Evolutionary conservation across 306 rosid genomes (phyloP).

Genomic region (Cucumis hystrix): DNA sequence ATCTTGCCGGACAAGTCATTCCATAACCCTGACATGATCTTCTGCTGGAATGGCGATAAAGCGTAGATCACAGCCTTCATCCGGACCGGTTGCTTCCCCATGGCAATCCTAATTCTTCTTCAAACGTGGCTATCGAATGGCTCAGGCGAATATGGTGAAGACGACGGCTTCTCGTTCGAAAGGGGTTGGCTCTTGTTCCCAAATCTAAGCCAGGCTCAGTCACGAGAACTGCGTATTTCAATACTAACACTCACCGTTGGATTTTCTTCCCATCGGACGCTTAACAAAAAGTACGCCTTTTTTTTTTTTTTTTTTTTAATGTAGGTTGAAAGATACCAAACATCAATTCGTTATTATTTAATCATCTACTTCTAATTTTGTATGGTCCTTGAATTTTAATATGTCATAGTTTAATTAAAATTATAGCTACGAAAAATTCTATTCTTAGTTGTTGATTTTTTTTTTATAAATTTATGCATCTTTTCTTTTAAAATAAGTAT

Average conservation of each 20-base stretch:
- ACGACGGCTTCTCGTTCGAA: background rate
- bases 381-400: too few relatives aligned
- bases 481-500: too few relatives aligned
- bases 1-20: conserved; percentile 63
- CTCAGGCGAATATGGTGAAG: background rate
- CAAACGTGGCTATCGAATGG: background rate
- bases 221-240: background rate
- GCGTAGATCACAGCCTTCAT: conserved; percentile 73
- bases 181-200: background rate
- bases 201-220: background rate
- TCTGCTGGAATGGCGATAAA: conserved; percentile 87
- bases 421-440: too few relatives aligned
- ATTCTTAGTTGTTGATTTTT: too few relatives aligned
- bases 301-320: too few relatives aligned
- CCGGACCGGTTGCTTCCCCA: conserved; percentile 63
- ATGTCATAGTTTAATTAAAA: too few relatives aligned
- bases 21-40: conserved; percentile 74
- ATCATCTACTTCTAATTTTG: too few relatives aligned
- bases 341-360: too few relatives aligned
- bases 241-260: background rate
- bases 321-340: too few relatives aligned
- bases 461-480: too few relatives aligned
- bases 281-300: background rate
- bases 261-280: conserved; percentile 2
- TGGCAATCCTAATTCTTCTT: conserved; percentile 3